Conservation (phyloP, 129 eudicot species). For the Centella asiatica region DNA sequence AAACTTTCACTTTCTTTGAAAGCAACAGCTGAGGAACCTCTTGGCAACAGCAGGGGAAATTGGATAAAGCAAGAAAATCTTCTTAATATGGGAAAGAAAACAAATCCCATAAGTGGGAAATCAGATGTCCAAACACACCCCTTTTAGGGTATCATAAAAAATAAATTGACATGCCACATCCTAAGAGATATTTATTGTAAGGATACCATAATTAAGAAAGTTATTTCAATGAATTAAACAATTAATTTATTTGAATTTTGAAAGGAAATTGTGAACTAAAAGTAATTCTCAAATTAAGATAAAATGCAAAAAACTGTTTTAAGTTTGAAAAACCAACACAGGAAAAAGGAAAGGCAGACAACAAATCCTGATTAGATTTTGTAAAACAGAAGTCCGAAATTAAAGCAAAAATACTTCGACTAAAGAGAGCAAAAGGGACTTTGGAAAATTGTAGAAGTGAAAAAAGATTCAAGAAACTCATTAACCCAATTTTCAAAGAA, state of each 20-base stretch:
- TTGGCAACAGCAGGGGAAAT: constrained; percentile 25
- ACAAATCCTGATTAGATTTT: no score
- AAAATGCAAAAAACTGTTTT: not conserved
- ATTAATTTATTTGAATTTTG: not conserved
- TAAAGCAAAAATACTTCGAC: no score
- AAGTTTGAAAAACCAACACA: not conserved
- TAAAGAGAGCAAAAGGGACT: not conserved
- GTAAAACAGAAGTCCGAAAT: no score
- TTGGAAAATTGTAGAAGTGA: no score
- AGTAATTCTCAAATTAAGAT: not conserved
- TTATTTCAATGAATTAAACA: not conserved
- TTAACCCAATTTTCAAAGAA: no score
- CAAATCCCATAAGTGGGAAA: constrained; percentile 18
- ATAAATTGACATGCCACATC: not conserved
- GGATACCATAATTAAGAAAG: no score
- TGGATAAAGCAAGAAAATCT: constrained; percentile 18
- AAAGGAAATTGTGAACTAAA: not conserved
- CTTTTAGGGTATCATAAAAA: not conserved
- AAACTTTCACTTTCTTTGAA: constrained; percentile 58
- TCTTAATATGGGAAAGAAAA: constrained; percentile 25
- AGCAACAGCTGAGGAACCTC: constrained; percentile 63
- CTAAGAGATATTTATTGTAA: not conserved
- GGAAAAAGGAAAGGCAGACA: not conserved
- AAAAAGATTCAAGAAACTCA: no score
- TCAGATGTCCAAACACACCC: constrained; percentile 9